phyloP scores from a whole-genome alignment of 2,329 filamentous ascomycete species.

The Neonectria ditissima region DNA sequence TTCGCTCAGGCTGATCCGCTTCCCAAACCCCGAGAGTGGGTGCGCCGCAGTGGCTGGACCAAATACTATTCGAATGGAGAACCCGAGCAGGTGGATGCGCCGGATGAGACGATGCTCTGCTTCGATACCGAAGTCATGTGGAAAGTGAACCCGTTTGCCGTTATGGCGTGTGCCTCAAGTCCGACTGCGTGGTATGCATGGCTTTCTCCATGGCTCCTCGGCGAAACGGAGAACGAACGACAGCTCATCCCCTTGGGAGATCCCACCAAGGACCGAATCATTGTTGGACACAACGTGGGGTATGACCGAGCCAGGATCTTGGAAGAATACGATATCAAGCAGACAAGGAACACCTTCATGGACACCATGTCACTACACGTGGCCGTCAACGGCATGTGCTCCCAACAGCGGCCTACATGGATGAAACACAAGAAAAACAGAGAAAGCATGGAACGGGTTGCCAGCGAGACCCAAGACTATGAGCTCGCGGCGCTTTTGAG shows the following conservation, averaged over 20 bases:
- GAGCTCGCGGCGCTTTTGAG: constrained; percentile 80
- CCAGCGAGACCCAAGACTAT: constrained; percentile 75
- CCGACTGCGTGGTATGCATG: constrained; percentile 96
- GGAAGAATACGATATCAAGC: constrained; percentile 88
- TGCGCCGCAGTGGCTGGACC: constrained; percentile 87
- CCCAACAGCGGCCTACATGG: constrained; percentile 94
- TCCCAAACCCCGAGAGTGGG: constrained; percentile 77
- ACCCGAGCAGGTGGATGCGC: constrained; percentile 77
- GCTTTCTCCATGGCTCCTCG: constrained; percentile 94
- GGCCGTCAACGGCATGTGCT: constrained; percentile 99
- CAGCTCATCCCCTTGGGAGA: constrained; percentile 92
- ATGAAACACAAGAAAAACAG: constrained; percentile 95
- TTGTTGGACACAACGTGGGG: constrained; percentile 95
- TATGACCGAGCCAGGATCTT: constrained; percentile 90
- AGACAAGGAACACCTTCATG: constrained; percentile 87
- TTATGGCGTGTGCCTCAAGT: constrained; percentile 95
- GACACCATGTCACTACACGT: constrained; percentile 99
- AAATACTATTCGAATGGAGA: constrained; percentile 84
- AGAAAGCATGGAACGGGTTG: constrained; percentile 83
- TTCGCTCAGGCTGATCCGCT: constrained; percentile 75
- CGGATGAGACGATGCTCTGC: constrained; percentile 83
- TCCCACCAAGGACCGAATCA: constrained; percentile 75
- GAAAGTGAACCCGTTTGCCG: constrained; percentile 90
- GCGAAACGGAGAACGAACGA: constrained; percentile 79
- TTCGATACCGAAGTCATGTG: constrained; percentile 99